Evolutionary conservation across 2,329 filamentous ascomycete species (phyloP).

Genomic region (Diplodia intermedia): DNA sequence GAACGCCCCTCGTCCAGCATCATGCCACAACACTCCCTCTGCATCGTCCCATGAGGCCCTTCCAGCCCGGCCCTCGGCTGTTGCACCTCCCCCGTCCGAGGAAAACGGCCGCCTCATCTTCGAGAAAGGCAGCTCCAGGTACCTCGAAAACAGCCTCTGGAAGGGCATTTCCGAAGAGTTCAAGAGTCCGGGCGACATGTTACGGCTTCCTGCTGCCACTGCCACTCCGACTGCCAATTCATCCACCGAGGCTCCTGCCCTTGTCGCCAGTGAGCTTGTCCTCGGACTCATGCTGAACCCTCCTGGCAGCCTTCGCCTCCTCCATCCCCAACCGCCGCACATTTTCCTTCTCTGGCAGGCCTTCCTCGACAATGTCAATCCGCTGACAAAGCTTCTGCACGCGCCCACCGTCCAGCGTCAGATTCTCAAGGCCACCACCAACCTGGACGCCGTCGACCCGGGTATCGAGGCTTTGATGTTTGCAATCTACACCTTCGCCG

Average conservation of each 20-base stretch:
- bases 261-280: conserved; percentile 36
- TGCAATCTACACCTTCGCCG: conserved; percentile 42
- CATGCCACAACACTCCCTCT: conserved; percentile 4
- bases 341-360: conserved; percentile 77
- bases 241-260: conserved; percentile 34
- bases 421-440: conserved; percentile 67
- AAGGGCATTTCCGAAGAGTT: conserved; percentile 43
- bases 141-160: conserved; percentile 46
- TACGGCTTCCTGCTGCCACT: conserved; percentile 28
- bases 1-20: conserved; percentile 27
- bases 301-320: conserved; percentile 38
- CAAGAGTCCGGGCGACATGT: conserved; percentile 40
- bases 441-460: conserved; percentile 62
- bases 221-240: conserved; percentile 22
- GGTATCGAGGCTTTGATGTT: conserved; percentile 62
- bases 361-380: conserved; percentile 77
- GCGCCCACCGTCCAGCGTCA: conserved; percentile 71
- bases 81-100: neutral
- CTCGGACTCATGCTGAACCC: conserved; percentile 35
- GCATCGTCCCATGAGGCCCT: neutral
- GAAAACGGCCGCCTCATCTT: conserved; percentile 40
- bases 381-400: conserved; percentile 74
- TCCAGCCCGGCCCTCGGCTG: neutral
- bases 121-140: conserved; percentile 42
- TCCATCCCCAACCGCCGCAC: conserved; percentile 70